Conservation (phyloP, 176 grass and related monocot species). For the Juncus effusus region DNA sequence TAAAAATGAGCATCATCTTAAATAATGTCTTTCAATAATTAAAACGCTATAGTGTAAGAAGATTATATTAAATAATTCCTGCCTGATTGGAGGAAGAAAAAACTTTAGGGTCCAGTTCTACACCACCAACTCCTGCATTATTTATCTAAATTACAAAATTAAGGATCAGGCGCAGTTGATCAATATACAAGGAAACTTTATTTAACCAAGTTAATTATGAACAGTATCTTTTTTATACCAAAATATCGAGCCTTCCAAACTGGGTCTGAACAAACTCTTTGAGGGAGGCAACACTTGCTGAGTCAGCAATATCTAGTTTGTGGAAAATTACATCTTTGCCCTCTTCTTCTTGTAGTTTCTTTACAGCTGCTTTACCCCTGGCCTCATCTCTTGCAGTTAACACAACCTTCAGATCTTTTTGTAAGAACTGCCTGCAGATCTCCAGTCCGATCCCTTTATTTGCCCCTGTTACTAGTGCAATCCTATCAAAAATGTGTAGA, state of each 20-base stretch:
- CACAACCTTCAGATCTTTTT: slow-evolving; percentile 39
- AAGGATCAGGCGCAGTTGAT: background rate
- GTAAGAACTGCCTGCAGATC: slow-evolving; percentile 51
- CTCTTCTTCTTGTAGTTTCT: slow-evolving; percentile 33
- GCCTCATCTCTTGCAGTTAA: slow-evolving; percentile 66
- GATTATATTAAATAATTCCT: too few relatives aligned
- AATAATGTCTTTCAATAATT: too few relatives aligned
- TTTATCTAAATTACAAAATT: slow-evolving; percentile 2
- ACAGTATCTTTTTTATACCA: slow-evolving; percentile 25
- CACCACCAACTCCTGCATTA: slow-evolving; percentile 2
- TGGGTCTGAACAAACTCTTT: slow-evolving; percentile 26
- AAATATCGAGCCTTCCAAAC: slow-evolving; percentile 64
- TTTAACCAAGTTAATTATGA: background rate
- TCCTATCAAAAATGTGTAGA: slow-evolving; percentile 13
- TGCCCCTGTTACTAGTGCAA: slow-evolving; percentile 64
- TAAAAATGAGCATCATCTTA: too few relatives aligned
- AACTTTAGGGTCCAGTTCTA: background rate
- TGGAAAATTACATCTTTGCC: slow-evolving; percentile 49
- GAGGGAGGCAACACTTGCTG: slow-evolving; percentile 31
- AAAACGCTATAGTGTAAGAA: too few relatives aligned
- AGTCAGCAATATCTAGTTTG: slow-evolving; percentile 48
- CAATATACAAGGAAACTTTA: background rate
- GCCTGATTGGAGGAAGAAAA: too few relatives aligned
- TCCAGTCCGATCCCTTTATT: slow-evolving; percentile 64
- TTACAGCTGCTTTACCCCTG: slow-evolving; percentile 31